Percentiles rank a stretch among this genome's conserved stretches.
phyloP scores from a whole-genome alignment of 352 stramenopile species.

The Phytophthora pluvialis region DNA sequence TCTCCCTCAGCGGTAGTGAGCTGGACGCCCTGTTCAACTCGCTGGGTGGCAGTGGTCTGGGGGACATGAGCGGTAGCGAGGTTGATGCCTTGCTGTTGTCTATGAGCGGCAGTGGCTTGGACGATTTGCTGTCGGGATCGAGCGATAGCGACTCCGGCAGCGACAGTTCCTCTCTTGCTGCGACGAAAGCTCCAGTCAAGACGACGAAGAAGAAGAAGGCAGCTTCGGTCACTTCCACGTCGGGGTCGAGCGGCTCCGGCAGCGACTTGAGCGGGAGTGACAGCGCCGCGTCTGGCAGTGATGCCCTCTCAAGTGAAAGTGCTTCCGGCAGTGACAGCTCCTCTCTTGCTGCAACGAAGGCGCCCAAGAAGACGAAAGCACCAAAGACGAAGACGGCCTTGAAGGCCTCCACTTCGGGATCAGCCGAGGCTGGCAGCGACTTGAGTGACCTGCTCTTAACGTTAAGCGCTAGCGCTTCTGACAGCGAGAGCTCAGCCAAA shows the following conservation, averaged over 20 bases:
- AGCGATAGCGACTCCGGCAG: constrained; percentile 10
- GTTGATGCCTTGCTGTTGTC: constrained; percentile 1
- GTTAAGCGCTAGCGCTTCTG: background rate
- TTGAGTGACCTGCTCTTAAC: constrained; percentile 3
- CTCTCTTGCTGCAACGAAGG: background rate
- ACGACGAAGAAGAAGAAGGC: constrained; percentile 7
- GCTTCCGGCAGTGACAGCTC: background rate
- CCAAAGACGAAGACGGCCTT: background rate
- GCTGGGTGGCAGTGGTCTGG: background rate
- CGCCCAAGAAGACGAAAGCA: background rate
- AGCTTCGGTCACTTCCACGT: background rate
- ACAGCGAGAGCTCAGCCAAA: background rate
- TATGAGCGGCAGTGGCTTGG: constrained; percentile 2
- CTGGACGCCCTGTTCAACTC: background rate
- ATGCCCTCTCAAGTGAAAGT: background rate
- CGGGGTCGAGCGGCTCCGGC: constrained; percentile 18
- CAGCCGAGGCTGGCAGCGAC: constrained; percentile 1
- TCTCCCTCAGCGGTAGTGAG: background rate
- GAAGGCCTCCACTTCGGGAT: background rate
- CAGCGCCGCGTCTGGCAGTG: background rate
- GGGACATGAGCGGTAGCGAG: constrained; percentile 5
- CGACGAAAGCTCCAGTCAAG: background rate
- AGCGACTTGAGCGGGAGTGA: too few species aligned
- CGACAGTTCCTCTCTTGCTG: background rate
- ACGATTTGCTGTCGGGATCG: background rate